Evolutionary conservation across 2,329 filamentous ascomycete genomes (phyloP).

Genomic region (Pyrenochaeta sp.): DNA sequence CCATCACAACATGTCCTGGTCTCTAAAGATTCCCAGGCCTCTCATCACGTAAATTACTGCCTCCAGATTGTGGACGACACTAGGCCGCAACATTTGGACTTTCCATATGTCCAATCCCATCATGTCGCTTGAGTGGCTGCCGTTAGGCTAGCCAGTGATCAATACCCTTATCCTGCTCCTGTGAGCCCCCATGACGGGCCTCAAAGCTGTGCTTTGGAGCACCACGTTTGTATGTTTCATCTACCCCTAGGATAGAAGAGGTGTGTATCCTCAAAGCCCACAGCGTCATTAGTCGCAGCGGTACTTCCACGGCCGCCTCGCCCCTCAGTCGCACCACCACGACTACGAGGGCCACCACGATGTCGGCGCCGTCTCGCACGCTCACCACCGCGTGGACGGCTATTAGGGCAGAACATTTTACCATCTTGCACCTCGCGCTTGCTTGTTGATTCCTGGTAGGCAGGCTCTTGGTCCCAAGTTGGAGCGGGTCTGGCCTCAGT

Average conservation of each 20-base stretch:
- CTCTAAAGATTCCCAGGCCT: too few relatives aligned
- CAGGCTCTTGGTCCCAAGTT: not conserved
- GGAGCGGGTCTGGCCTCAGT: not conserved
- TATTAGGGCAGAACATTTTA: not conserved
- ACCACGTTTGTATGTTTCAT: not conserved
- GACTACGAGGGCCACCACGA: not conserved
- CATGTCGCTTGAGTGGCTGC: too few relatives aligned
- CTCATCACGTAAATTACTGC: too few relatives aligned
- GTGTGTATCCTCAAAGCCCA: not conserved
- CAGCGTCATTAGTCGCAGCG: not conserved
- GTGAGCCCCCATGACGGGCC: not conserved
- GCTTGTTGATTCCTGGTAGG: not conserved
- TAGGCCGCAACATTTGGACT: too few relatives aligned
- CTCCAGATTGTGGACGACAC: too few relatives aligned
- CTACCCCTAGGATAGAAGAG: not conserved
- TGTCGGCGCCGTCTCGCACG: not conserved
- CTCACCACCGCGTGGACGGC: not conserved
- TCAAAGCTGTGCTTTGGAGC: not conserved
- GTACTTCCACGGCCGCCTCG: not conserved
- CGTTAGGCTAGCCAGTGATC: too few relatives aligned
- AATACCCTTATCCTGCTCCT: too few relatives aligned
- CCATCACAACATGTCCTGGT: too few relatives aligned
- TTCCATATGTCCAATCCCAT: too few relatives aligned
- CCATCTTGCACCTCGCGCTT: not conserved
- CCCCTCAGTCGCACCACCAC: not conserved